phyloP scores from a whole-genome alignment of 495 filamentous ascomycete species.

The Penicillium desertorum region DNA sequence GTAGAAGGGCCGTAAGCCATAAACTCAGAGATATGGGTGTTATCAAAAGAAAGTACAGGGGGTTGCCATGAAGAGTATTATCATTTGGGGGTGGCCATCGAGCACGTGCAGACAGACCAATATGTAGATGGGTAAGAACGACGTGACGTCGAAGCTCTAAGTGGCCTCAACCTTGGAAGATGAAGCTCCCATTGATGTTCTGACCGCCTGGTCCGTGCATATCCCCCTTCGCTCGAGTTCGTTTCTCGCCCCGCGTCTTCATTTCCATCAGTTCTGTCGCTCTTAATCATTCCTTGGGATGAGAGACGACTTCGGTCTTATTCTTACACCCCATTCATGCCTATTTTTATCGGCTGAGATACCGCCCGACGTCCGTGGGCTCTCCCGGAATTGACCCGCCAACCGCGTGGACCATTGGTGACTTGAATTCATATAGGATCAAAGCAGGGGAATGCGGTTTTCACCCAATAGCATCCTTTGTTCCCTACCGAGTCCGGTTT shows the following conservation, averaged over 20 bases:
- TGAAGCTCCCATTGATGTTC: conserved; percentile 21
- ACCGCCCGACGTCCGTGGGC: conserved; percentile 11
- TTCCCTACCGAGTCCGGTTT: conserved; percentile 33
- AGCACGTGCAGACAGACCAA: background rate
- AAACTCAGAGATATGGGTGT: background rate
- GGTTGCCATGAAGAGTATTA: background rate
- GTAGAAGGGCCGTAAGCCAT: conserved; percentile 16
- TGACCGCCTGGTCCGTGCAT: conserved; percentile 35
- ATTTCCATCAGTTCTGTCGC: conserved; percentile 25
- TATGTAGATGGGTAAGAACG: background rate
- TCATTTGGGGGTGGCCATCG: background rate
- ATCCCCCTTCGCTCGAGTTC: conserved; percentile 31
- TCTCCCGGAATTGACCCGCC: conserved; percentile 25
- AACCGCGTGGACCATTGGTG: conserved; percentile 17
- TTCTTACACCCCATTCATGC: conserved; percentile 16
- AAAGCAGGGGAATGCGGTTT: conserved; percentile 47
- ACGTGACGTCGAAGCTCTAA: conserved; percentile 11
- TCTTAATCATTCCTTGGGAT: conserved; percentile 20
- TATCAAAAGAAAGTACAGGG: conserved; percentile 16
- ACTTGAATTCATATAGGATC: conserved; percentile 19
- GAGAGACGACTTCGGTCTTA: conserved; percentile 18
- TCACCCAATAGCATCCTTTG: conserved; percentile 35
- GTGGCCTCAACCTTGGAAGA: conserved; percentile 11
- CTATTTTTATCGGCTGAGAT: conserved; percentile 15
- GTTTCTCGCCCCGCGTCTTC: conserved; percentile 31